Evolutionary conservation across 1,284 basidiomycete species (phyloP).

Genomic region (Coriolopsis trogii): DNA sequence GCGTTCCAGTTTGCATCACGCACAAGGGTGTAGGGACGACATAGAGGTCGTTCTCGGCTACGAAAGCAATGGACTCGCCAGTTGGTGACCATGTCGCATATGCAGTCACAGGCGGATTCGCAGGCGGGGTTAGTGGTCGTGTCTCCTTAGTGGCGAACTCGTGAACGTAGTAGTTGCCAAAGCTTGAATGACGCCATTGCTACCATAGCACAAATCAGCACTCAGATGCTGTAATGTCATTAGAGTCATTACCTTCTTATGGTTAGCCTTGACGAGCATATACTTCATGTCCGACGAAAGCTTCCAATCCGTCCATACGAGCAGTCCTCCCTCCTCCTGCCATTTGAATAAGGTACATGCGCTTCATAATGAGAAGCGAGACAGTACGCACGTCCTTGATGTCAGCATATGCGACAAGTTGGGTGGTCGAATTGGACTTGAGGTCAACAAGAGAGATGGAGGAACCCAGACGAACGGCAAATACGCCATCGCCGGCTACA

Average conservation of each 20-base stretch:
- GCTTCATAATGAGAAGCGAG: too few species aligned
- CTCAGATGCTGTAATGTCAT: neutral
- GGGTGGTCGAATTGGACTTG: conserved; percentile 70
- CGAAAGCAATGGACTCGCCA: conserved; percentile 82
- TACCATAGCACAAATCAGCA: conserved; percentile 30
- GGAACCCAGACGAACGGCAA: conserved; percentile 62
- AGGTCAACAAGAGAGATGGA: conserved; percentile 80
- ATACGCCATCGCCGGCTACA: conserved; percentile 94
- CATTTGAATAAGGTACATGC: neutral
- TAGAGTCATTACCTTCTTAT: conserved; percentile 57
- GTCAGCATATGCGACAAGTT: conserved; percentile 60
- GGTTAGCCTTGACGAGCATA: conserved; percentile 78
- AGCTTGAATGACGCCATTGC: conserved; percentile 93
- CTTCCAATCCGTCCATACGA: conserved; percentile 69
- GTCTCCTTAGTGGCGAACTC: conserved; percentile 63
- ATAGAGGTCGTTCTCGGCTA: conserved; percentile 84
- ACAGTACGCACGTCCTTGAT: conserved; percentile 59
- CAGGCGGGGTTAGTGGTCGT: conserved; percentile 67
- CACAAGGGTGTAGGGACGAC: conserved; percentile 67
- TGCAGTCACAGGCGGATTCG: conserved; percentile 68
- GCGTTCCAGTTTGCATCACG: too few species aligned
- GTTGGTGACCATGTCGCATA: conserved; percentile 88
- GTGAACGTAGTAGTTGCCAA: conserved; percentile 89
- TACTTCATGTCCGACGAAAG: conserved; percentile 89
- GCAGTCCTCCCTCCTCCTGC: conserved; percentile 57